A percentile compares a stretch with the other conserved stretches of the same genome.
Evolutionary conservation across 148 eudicot genomes (phyloP).

Genomic region (Arctostaphylos glauca): DNA sequence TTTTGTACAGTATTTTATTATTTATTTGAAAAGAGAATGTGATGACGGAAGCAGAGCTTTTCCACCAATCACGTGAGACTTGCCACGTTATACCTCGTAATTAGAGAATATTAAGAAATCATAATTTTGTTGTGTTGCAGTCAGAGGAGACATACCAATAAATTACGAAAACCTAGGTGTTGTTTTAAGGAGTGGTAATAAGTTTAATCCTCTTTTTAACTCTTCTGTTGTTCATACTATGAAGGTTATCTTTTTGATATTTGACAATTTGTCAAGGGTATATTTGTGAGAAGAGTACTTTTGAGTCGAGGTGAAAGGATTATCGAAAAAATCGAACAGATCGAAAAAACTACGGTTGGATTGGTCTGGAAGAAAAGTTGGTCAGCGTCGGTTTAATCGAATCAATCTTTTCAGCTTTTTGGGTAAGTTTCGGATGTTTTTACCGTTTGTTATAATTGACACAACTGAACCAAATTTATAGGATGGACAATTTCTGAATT

Average conservation of each 20-base stretch:
- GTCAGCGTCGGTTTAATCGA: too few species aligned
- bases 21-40: neutral
- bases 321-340: too few species aligned
- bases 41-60: constrained; percentile 8
- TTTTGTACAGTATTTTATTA: neutral
- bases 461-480: too few species aligned
- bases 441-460: too few species aligned
- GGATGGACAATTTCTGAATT: too few species aligned
- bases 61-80: constrained; percentile 7
- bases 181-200: neutral
- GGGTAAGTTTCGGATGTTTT: too few species aligned
- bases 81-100: constrained; percentile 14
- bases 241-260: neutral
- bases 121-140: constrained; percentile 13
- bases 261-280: too few species aligned
- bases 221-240: neutral
- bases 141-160: constrained; percentile 18
- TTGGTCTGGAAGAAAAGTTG: too few species aligned
- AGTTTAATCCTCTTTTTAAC: neutral
- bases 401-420: too few species aligned
- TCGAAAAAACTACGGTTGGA: too few species aligned
- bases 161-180: constrained; percentile 4
- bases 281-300: too few species aligned
- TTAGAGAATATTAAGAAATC: constrained; percentile 4
- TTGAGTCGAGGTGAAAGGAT: too few species aligned